Evolutionary conservation across 1,284 basidiomycete genomes (phyloP).

Genomic region (Puccinia sorghi): DNA sequence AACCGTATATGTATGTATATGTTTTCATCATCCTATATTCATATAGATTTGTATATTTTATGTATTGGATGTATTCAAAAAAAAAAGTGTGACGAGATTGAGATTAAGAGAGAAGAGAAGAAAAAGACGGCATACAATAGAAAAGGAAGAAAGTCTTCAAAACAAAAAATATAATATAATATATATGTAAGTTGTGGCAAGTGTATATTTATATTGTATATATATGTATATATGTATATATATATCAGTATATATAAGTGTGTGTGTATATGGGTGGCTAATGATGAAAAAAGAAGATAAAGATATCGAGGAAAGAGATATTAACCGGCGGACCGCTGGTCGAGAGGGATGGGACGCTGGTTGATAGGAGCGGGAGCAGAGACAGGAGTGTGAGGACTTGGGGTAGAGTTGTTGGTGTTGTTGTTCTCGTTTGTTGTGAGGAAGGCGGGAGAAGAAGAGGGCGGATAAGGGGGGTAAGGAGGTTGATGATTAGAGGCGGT

Average conservation of each 20-base stretch:
- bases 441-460: background rate
- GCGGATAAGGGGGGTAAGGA: background rate
- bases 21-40: too few species aligned
- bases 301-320: background rate
- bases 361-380: background rate
- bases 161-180: background rate
- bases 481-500: too few species aligned
- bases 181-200: background rate
- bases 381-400: background rate
- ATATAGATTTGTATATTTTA: too few species aligned
- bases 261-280: background rate
- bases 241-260: background rate
- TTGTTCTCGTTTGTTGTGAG: background rate
- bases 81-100: too few species aligned
- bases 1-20: too few species aligned
- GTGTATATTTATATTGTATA: background rate
- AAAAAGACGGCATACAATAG: constrained; percentile 17
- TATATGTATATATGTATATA: constrained; percentile 17
- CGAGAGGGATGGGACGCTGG: constrained; percentile 17
- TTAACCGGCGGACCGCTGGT: constrained; percentile 23
- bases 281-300: background rate
- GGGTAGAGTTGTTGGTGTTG: background rate
- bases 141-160: constrained; percentile 6
- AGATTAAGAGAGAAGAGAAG: background rate
- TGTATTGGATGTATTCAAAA: too few species aligned